Conservation (phyloP, 345 rosid species). For the Gossypium bickii region DNA sequence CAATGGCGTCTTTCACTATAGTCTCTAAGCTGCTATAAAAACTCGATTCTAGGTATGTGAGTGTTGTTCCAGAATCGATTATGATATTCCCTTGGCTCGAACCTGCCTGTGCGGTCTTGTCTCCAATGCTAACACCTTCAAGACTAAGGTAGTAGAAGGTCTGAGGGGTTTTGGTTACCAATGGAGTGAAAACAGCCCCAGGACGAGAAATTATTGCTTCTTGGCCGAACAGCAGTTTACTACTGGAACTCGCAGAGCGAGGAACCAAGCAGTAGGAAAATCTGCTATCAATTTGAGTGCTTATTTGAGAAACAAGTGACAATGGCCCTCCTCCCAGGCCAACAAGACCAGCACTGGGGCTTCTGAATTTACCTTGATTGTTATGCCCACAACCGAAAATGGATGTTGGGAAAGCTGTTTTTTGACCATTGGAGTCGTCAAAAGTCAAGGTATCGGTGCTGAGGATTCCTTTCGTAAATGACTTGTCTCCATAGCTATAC, state of each 20-base stretch:
- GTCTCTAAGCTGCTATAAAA: neutral
- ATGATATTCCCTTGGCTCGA: neutral
- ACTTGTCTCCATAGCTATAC: neutral
- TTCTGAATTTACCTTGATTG: no score
- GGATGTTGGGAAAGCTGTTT: neutral
- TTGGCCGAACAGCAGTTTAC: neutral
- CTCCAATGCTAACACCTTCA: constrained; percentile 1
- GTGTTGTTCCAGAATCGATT: constrained; percentile 1
- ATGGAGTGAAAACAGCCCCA: neutral
- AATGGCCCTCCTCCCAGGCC: constrained; percentile 2
- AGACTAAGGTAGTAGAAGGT: neutral
- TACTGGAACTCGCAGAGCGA: neutral
- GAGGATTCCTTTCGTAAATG: neutral
- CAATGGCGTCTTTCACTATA: neutral
- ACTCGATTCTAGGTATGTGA: neutral
- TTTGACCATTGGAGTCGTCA: neutral
- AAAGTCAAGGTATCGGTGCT: neutral
- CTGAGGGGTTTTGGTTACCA: neutral
- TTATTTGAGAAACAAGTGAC: neutral
- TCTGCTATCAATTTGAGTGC: neutral
- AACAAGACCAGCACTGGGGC: neutral
- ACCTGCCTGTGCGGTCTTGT: neutral
- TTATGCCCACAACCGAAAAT: neutral
- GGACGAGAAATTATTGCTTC: constrained; percentile 3
- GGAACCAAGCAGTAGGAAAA: constrained; percentile 7